These are phyloP conservation scores for Cercophora scortea DNA, from an alignment of 495 filamentous ascomycete genomes.

Conservation along the genomic window DNA sequence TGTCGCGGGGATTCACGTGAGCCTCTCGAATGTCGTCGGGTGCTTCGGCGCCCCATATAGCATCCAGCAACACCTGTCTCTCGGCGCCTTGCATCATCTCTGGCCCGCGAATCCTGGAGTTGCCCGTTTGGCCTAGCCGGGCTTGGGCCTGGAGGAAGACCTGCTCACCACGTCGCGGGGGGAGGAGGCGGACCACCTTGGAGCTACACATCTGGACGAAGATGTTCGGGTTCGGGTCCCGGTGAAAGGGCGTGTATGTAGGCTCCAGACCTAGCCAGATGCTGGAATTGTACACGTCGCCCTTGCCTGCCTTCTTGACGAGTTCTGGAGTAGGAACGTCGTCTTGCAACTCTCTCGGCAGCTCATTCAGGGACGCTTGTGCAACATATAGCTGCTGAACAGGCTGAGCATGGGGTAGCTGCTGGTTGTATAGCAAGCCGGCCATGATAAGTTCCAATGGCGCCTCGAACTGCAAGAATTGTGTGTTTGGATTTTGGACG, in stretches of 20 bases:
- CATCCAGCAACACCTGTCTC: constrained; percentile 53
- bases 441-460: constrained; percentile 28
- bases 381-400: constrained; percentile 64
- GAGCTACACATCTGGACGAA: constrained; percentile 74
- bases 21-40: constrained; percentile 36
- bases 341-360: constrained; percentile 51
- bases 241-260: constrained; percentile 83
- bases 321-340: constrained; percentile 65
- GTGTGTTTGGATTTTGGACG: neutral
- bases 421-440: constrained; percentile 26
- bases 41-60: constrained; percentile 55
- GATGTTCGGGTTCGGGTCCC: constrained; percentile 89
- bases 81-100: constrained; percentile 89
- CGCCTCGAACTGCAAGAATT: constrained; percentile 28
- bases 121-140: constrained; percentile 35
- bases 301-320: constrained; percentile 52
- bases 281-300: constrained; percentile 75
- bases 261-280: constrained; percentile 83
- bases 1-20: constrained; percentile 57
- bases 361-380: constrained; percentile 59
- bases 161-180: constrained; percentile 49
- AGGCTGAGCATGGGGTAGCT: neutral
- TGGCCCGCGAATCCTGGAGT: constrained; percentile 59
- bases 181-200: constrained; percentile 66
- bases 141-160: constrained; percentile 48